Evolutionary conservation across 768 basidiomycete genomes (phyloP).

Genomic region (Boletellus ananas): DNA sequence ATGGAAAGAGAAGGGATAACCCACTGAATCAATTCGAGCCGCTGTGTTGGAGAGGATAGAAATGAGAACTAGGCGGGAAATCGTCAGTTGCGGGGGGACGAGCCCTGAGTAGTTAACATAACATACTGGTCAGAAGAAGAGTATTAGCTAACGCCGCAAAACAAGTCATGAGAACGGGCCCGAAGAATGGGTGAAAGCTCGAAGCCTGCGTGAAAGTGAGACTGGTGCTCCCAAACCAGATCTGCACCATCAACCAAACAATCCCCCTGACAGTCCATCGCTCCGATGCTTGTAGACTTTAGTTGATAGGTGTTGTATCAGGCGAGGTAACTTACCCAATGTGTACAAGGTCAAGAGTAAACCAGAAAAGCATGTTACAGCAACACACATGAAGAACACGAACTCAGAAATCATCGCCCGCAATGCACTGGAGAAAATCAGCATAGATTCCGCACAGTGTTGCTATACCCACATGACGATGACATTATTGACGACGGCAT

Average conservation of each 20-base stretch:
- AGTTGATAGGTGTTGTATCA: conserved; percentile 20
- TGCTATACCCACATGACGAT: conserved; percentile 59
- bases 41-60: conserved; percentile 91
- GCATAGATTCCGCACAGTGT: neutral
- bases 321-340: conserved; percentile 35
- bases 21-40: conserved; percentile 63
- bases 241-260: conserved; percentile 81
- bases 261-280: conserved; percentile 44
- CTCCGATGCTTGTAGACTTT: conserved; percentile 26
- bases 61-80: conserved; percentile 51
- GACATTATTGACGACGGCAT: conserved; percentile 73
- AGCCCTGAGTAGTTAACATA: neutral
- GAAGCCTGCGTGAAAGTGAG: conserved; percentile 54
- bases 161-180: conserved; percentile 73
- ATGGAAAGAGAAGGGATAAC: conserved; percentile 14
- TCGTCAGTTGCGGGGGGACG: conserved; percentile 2
- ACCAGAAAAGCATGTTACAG: conserved; percentile 78
- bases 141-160: conserved; percentile 81
- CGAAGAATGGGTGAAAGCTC: conserved; percentile 66
- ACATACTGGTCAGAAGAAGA: conserved; percentile 73
- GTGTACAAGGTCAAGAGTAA: conserved; percentile 54
- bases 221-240: conserved; percentile 81
- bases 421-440: conserved; percentile 51
- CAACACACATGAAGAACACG: conserved; percentile 73
- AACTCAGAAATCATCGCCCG: conserved; percentile 82